Evolutionary conservation across 2,329 filamentous ascomycete species (phyloP), one percentile per base, ranked within the genome.

Genomic region (Fusarium cicatricum): DNA sequence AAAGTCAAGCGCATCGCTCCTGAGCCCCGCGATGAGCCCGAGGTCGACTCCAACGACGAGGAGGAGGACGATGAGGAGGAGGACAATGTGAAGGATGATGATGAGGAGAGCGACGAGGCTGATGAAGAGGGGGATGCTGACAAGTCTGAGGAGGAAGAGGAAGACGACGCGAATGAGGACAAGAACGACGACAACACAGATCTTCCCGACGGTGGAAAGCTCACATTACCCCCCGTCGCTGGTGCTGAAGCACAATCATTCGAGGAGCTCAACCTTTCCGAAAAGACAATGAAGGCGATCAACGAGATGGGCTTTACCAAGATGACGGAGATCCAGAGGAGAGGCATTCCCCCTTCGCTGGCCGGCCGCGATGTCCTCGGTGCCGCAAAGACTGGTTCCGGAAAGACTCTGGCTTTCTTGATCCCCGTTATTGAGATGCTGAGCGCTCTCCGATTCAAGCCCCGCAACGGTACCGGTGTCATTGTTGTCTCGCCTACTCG

Each of bases 381-480:
- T 69, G 94, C 94, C 28, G 95, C 95, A 44, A 98, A 98, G 82
- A 97, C 93, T 3, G 93, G 93, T 37, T 96, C 91, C 17, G 95
- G 95, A 72, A 99, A 99, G 81, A 99, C 95, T 1, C 78, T 98
- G 57, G 90, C 94, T 3, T 99, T 99, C 78, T 81, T 99, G 58
- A 93, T 98, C 53, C 95, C 95, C 15, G 93, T 93, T 2, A 84
- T 98, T 33, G 95, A 98, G 78, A 96, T 97, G 87, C 83, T 99
- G 57, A 88, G 88, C 71, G 88, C 92, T 14, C 83, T 99, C 68
- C 86, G 90, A 60, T 98, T 97, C 83, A 98, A 98, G 81, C 94
- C 93, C 16, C 84, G 94, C 71, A 97, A 97, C 75, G 94, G 90
- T 59, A 94, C 91, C 41, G 95, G 95, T 70, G 94, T 94, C 51